These are phyloP conservation scores for Lodderomyces margitis DNA, from an alignment of 1,139 yeast species.

Conservation along the genomic window DNA sequence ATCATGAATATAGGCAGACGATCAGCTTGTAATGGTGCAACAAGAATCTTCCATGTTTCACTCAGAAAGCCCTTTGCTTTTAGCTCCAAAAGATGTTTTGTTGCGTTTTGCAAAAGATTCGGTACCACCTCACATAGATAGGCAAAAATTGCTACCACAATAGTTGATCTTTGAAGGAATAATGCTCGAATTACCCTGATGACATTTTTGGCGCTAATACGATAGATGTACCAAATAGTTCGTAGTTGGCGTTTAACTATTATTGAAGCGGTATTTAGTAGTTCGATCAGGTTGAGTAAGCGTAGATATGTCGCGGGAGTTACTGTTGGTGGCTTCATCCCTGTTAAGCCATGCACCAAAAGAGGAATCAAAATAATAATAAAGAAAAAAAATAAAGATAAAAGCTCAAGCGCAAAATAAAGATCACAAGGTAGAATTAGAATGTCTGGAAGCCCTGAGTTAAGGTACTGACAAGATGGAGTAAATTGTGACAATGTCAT, in stretches of 20 bases:
- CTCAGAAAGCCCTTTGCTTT: conserved; percentile 13
- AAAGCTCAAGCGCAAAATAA: too few relatives aligned
- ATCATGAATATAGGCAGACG: conserved; percentile 32
- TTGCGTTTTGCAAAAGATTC: conserved; percentile 21
- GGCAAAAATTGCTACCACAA: conserved; percentile 33
- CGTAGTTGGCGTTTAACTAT: neutral
- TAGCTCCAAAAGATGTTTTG: conserved; percentile 18
- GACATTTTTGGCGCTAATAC: neutral
- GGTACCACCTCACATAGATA: conserved; percentile 37
- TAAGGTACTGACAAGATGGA: too few relatives aligned
- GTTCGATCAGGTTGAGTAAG: neutral
- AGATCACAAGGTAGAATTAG: too few relatives aligned
- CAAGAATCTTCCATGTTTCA: conserved; percentile 17
- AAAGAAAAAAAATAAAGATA: too few relatives aligned
- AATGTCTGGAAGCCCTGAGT: too few relatives aligned
- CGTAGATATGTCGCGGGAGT: neutral
- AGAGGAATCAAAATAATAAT: too few relatives aligned
- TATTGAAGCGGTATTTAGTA: neutral
- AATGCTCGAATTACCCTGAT: conserved; percentile 5
- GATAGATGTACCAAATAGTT: neutral
- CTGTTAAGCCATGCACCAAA: neutral
- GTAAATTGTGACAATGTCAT: too few relatives aligned
- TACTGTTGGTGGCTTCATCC: neutral
- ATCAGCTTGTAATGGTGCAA: conserved; percentile 24
- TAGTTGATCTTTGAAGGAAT: conserved; percentile 15